Percentiles rank a stretch among this genome's conserved stretches.
Conservation (phyloP, 306 rosid genomes). For the Castanea mollissima region DNA sequence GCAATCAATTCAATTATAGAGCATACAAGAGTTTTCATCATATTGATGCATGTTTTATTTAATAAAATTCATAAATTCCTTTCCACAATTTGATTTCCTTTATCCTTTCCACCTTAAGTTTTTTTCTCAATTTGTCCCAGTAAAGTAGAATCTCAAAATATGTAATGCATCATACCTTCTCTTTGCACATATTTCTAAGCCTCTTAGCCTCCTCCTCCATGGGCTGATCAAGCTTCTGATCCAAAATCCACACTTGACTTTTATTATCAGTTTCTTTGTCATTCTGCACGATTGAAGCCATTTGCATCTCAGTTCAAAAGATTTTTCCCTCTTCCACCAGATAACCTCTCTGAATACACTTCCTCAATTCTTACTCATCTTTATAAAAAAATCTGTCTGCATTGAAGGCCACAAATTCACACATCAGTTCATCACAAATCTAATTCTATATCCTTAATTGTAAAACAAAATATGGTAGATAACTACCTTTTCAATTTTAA, state of each 20-base stretch:
- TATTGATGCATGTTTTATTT: too few relatives aligned
- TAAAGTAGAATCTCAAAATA: neutral
- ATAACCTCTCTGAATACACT: neutral
- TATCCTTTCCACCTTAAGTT: neutral
- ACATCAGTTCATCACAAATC: neutral
- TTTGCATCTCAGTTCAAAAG: neutral
- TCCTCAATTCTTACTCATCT: neutral
- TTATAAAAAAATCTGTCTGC: neutral
- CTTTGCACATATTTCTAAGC: neutral
- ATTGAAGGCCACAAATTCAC: neutral
- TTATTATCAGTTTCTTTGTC: neutral
- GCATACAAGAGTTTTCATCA: neutral
- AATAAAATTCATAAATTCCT: neutral
- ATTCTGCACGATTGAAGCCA: neutral
- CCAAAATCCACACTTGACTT: constrained; percentile 7
- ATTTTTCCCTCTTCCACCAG: neutral
- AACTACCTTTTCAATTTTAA: neutral
- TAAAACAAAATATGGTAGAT: neutral
- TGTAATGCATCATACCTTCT: constrained; percentile 3
- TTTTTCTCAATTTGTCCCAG: neutral
- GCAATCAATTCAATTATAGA: neutral
- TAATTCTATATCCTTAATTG: neutral
- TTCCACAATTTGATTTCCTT: neutral
- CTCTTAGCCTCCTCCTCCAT: constrained; percentile 29
- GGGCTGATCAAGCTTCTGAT: constrained; percentile 22